Evolutionary conservation across 139 green algal species (phyloP), one percentile per base, ranked within the genome.

Genomic region (Haematococcus lacustris): DNA sequence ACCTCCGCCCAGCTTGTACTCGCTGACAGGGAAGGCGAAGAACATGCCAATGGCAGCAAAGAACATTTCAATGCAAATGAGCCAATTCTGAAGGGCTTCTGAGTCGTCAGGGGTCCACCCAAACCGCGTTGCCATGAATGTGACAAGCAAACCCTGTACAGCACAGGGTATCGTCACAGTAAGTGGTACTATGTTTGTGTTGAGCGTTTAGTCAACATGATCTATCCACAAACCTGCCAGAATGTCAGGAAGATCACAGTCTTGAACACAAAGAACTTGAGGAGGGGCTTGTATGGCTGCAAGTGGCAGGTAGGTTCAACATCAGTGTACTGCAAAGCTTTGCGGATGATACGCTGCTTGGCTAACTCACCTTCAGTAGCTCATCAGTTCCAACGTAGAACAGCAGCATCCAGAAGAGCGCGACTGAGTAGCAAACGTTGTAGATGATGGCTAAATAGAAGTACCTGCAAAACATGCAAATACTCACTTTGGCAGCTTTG

Each of bases 211-310:
- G n/a, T n/a, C n/a, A n/a, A n/a, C n/a, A n/a, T n/a, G n/a, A n/a
- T n/a, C n/a, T n/a, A n/a, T n/a, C n/a, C n/a, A 17, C 67, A 33
- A 39, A 91, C 88, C 87, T 97, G 94, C 94, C 94, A 98, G 78
- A 97, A 98, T 2, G 92, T 97, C 28, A 98, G 73, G 85, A 98
- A 98, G 43, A 98, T 90, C 38, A 98, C 93, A 1, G 86, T 74
- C 80, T 98, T 98, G 74, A 98, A 88, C 37, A 98, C 51, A 37
- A 94, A 68, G 70, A 98, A 97, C 83, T 98, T 98, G 38, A 97
- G 68, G 3, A 98, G 74, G 2, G 94, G 94, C 43, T 94, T 96
- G 86, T 91, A 96, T 5, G 93, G 90, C 72, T 78, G 74, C 40
- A 69, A 17, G 13, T 30, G 57, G 57, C n/a, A n/a, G n/a, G n/a